phyloP scores from a whole-genome alignment of 1,284 basidiomycete genomes.

The Retiboletus fuscus region DNA sequence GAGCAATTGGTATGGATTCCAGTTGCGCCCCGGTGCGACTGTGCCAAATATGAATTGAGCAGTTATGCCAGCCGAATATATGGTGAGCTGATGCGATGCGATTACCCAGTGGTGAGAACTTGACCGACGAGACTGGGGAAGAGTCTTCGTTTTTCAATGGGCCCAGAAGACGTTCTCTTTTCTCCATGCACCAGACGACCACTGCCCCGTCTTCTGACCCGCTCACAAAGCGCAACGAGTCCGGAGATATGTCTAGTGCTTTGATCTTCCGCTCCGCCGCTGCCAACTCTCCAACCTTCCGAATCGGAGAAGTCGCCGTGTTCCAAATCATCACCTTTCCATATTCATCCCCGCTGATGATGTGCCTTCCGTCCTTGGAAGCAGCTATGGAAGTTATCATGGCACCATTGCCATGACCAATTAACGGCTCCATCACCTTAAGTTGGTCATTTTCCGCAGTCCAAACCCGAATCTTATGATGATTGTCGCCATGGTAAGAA shows the following conservation, averaged over 20 bases:
- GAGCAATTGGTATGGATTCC: not conserved
- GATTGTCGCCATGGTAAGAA: not conserved
- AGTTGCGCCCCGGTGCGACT: conserved; percentile 19
- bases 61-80: not conserved
- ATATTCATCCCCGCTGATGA: conserved; percentile 22
- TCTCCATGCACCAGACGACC: conserved; percentile 37
- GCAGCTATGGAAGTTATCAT: conserved; percentile 1
- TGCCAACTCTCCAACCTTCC: conserved; percentile 5
- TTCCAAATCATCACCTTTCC: conserved; percentile 24
- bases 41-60: conserved; percentile 29
- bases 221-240: conserved; percentile 19
- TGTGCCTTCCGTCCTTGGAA: conserved; percentile 23
- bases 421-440: not conserved
- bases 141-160: not conserved
- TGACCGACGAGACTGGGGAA: conserved; percentile 27
- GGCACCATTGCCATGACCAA: not conserved
- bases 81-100: conserved; percentile 21
- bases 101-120: conserved; percentile 33
- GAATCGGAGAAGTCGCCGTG: no score
- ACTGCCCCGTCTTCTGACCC: conserved; percentile 22
- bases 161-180: not conserved
- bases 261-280: not conserved
- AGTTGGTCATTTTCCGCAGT: not conserved
- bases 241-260: conserved; percentile 23
- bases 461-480: not conserved